These are phyloP conservation scores for Penicillium malachiteum DNA, from an alignment of 495 filamentous ascomycete genomes.

Conservation along the genomic window DNA sequence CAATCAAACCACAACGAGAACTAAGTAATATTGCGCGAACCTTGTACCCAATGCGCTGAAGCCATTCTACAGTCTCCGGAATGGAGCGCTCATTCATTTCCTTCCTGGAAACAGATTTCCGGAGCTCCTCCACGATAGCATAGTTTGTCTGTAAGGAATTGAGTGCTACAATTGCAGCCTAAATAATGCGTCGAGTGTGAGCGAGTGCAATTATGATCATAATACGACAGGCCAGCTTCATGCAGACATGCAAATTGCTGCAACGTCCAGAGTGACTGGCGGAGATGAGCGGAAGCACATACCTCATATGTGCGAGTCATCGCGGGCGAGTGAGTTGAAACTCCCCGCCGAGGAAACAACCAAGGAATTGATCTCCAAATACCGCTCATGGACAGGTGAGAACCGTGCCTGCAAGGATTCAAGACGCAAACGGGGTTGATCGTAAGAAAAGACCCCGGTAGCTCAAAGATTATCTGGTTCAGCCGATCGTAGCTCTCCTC, in stretches of 20 bases:
- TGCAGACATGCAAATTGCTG: too few species aligned
- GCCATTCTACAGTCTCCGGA: constrained; percentile 75
- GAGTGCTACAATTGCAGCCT: constrained; percentile 79
- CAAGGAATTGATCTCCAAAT: constrained; percentile 19
- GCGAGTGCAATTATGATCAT: too few species aligned
- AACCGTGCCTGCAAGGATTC: constrained; percentile 14
- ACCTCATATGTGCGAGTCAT: constrained; percentile 49
- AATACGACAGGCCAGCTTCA: too few species aligned
- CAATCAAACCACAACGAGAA: not conserved
- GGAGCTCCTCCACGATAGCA: constrained; percentile 70
- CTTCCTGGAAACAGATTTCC: constrained; percentile 58
- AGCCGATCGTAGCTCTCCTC: constrained; percentile 23
- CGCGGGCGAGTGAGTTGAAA: constrained; percentile 31
- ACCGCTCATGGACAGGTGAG: constrained; percentile 26
- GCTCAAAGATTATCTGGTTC: constrained; percentile 19
- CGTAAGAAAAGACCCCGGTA: constrained; percentile 19
- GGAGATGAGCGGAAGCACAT: constrained; percentile 12
- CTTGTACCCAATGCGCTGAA: constrained; percentile 75
- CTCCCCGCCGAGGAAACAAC: constrained; percentile 24
- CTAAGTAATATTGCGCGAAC: constrained; percentile 39
- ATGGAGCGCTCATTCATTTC: constrained; percentile 66
- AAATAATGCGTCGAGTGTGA: not conserved
- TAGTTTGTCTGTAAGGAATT: constrained; percentile 90
- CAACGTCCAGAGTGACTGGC: not conserved
- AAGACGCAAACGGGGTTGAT: constrained; percentile 20